Conservation (phyloP, 2,329 filamentous ascomycete genomes). For the Stagonosporopsis tanaceti region DNA sequence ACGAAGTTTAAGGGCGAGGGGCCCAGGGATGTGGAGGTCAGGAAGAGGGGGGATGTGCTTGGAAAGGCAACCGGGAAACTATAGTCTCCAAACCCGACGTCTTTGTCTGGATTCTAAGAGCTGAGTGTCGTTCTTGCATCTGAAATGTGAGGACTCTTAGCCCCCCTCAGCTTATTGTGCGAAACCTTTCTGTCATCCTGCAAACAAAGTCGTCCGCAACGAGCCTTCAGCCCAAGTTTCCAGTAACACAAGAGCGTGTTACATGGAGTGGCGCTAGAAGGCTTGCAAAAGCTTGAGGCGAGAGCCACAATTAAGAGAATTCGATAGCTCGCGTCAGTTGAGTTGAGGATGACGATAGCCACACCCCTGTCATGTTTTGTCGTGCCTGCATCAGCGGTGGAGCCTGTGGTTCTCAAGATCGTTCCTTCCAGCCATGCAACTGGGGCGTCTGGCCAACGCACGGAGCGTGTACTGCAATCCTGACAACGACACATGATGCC, state of each 20-base stretch:
- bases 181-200: too few species aligned
- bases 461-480: neutral
- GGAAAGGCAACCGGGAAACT: slow-evolving; percentile 43
- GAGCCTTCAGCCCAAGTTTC: too few species aligned
- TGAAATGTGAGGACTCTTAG: too few species aligned
- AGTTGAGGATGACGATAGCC: slow-evolving; percentile 12
- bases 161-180: too few species aligned
- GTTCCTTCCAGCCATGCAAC: neutral
- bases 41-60: slow-evolving; percentile 53
- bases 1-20: slow-evolving; percentile 65
- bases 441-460: neutral
- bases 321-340: slow-evolving; percentile 10
- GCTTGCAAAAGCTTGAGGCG: neutral
- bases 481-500: neutral
- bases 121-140: too few species aligned
- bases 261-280: neutral
- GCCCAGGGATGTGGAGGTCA: slow-evolving; percentile 63
- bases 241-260: too few species aligned
- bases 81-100: slow-evolving; percentile 2
- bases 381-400: slow-evolving; percentile 15
- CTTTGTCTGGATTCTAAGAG: too few species aligned
- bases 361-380: slow-evolving; percentile 1
- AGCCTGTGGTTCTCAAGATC: neutral
- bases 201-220: too few species aligned
- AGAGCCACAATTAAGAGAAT: neutral